These are phyloP conservation scores for Aspergillus versicolor DNA, from an alignment of 2,329 filamentous ascomycete genomes.

Conservation along the genomic window DNA sequence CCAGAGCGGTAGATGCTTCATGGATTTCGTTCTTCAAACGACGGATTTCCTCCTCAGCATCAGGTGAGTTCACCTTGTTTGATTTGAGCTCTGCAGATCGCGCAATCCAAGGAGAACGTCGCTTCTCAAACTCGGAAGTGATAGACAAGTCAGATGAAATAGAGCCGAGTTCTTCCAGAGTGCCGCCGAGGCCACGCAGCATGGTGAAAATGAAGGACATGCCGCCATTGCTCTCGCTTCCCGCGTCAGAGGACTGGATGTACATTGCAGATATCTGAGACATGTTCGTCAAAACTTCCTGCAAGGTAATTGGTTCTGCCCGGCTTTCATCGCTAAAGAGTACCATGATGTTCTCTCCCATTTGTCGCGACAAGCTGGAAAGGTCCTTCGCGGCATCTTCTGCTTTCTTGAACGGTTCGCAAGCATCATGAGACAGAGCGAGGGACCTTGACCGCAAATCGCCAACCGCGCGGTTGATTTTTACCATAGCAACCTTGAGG, in stretches of 20 bases:
- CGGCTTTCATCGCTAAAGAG: conserved; percentile 72
- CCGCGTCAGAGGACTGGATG: conserved; percentile 24
- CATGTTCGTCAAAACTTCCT: conserved; percentile 66
- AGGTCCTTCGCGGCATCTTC: conserved; percentile 66
- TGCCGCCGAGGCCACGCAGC: conserved; percentile 62
- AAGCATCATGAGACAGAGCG: conserved; percentile 67
- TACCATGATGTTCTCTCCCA: conserved; percentile 65
- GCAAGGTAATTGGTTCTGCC: conserved; percentile 63
- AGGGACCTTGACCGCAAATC: conserved; percentile 76
- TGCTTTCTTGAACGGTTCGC: conserved; percentile 68
- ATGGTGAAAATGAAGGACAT: conserved; percentile 68
- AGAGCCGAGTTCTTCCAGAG: conserved; percentile 69
- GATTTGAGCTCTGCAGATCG: conserved; percentile 78
- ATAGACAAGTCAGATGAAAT: conserved; percentile 69
- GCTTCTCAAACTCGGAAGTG: conserved; percentile 76
- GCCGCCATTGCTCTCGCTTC: conserved; percentile 51
- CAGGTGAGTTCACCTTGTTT: conserved; percentile 76
- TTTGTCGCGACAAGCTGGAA: conserved; percentile 63
- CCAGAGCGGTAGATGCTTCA: conserved; percentile 70
- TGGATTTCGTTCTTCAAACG: conserved; percentile 77
- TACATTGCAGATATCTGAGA: conserved; percentile 30
- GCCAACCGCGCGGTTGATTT: conserved; percentile 72
- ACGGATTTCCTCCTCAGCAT: conserved; percentile 81
- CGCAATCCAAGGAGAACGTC: conserved; percentile 76
- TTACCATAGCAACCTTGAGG: conserved; percentile 78